Base-by-base conservation (phyloP, 208 protist species). In the Trypanosoma theileri region DNA sequence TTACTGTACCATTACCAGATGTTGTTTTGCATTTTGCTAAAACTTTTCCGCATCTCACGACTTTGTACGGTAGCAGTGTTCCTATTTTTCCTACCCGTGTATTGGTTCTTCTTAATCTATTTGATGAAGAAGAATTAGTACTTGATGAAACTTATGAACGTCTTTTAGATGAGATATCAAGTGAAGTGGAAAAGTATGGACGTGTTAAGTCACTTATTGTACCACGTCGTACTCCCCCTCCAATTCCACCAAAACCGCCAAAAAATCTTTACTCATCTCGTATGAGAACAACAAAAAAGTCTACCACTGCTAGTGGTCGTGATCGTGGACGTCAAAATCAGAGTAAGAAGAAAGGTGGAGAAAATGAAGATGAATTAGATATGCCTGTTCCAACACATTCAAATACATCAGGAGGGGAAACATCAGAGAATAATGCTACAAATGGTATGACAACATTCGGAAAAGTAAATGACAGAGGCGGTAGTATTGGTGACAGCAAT, bases 51-150 rank as follows among this genome's bases (percentile, higher is more conserved):
- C 85, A 93, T 60, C 82, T 96, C 3, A 62, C 74, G 10, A 77
- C 88, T n/a, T 62, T 89, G n/a, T 94, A 86, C 73, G 80, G 67
- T 12, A 85, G 84, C 51, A 78, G 73, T 28, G 75, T 92, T n/a
- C 78, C 82, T 21, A 76, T 93, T 53, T 93, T 73, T 71, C 82
- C 91, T 11, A 95, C 91, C 4, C 84, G 85, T 59, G 64, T 96
- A 10, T 77, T 96, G 1, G 86, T 85, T 16, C 75, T 96, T 58
- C 28, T 96, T 13, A 96, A 96, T 66, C 68, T 95, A 2, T 94
- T 96, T 69, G 88, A 94, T 63, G 87, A 94, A 62, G 86, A 93
- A 45, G 91, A 96, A 61, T 73, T 95, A 17, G 71, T 85, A 13
- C 69, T 86, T 45, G 88, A 94, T 67, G 67, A 73, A 21, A 82